phyloP scores from a whole-genome alignment of 768 basidiomycete genomes.

The Trametes punicea region DNA sequence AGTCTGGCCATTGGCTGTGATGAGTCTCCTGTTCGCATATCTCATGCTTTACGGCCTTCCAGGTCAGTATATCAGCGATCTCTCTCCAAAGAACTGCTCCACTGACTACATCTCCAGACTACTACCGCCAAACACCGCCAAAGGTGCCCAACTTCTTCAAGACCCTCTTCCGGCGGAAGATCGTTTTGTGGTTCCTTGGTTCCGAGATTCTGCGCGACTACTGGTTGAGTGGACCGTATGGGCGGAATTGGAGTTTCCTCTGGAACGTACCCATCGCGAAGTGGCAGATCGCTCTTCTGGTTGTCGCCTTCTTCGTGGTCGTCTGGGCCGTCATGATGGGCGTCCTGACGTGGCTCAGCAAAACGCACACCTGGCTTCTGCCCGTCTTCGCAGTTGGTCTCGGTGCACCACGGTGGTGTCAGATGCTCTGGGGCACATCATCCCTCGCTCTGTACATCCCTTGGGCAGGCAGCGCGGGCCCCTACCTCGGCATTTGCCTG shows the following conservation, averaged over 20 bases:
- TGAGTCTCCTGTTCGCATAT: slow-evolving; percentile 76
- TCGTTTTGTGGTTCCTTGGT: slow-evolving; percentile 93
- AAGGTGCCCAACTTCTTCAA: slow-evolving; percentile 91
- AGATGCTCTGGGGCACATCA: slow-evolving; percentile 96
- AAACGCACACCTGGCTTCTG: slow-evolving; percentile 92
- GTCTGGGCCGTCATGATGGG: slow-evolving; percentile 78
- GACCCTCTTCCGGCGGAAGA: slow-evolving; percentile 85
- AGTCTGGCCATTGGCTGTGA: slow-evolving; percentile 75
- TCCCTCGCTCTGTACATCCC: slow-evolving; percentile 91
- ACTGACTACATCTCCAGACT: slow-evolving; percentile 46
- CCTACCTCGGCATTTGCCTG: slow-evolving; percentile 84
- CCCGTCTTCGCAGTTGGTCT: slow-evolving; percentile 95
- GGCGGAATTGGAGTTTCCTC: slow-evolving; percentile 92
- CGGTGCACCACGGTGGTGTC: slow-evolving; percentile 94
- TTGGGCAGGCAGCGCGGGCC: slow-evolving; percentile 83
- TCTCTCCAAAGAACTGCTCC: background rate
- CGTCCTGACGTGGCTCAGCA: slow-evolving; percentile 81
- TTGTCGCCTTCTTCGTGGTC: slow-evolving; percentile 80
- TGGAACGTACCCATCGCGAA: slow-evolving; percentile 82
- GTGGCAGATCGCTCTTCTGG: slow-evolving; percentile 78
- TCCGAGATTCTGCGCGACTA: slow-evolving; percentile 91
- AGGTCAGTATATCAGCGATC: slow-evolving; percentile 42
- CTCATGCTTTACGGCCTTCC: slow-evolving; percentile 85
- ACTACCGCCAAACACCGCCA: slow-evolving; percentile 89
- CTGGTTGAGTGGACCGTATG: slow-evolving; percentile 88